phyloP scores from a whole-genome alignment of 2,329 filamentous ascomycete species.

The Exophiala phaeomuriformis region DNA sequence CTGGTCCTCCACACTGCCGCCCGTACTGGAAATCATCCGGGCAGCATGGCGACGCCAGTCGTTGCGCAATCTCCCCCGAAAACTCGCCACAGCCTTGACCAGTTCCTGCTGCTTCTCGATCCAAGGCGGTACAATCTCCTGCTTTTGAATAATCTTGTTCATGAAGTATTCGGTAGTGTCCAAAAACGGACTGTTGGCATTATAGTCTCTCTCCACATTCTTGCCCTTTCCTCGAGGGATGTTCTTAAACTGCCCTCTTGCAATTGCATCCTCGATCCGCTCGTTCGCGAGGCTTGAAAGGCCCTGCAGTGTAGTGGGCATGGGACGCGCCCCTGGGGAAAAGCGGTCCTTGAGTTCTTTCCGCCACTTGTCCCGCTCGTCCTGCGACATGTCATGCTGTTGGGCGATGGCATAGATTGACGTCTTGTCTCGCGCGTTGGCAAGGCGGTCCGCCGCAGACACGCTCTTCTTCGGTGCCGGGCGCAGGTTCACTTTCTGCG shows the following conservation, averaged over 20 bases:
- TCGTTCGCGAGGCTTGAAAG: conserved; percentile 81
- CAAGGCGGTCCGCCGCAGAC: conserved; percentile 47
- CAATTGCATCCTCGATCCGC: conserved; percentile 87
- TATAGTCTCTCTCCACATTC: conserved; percentile 62
- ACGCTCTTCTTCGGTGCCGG: conserved; percentile 38
- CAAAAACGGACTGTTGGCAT: conserved; percentile 79
- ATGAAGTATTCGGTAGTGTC: conserved; percentile 97
- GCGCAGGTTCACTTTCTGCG: conserved; percentile 38
- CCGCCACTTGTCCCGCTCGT: conserved; percentile 65
- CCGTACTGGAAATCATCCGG: conserved; percentile 66
- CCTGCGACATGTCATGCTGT: conserved; percentile 53
- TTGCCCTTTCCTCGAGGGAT: conserved; percentile 72
- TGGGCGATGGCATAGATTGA: conserved; percentile 49
- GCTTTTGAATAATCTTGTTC: conserved; percentile 96
- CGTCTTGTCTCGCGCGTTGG: conserved; percentile 53
- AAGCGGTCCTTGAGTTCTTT: conserved; percentile 76
- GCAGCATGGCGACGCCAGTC: conserved; percentile 84
- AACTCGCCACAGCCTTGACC: conserved; percentile 58
- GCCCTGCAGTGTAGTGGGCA: conserved; percentile 71
- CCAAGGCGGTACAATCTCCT: conserved; percentile 94
- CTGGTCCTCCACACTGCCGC: conserved; percentile 67
- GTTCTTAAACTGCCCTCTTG: conserved; percentile 79
- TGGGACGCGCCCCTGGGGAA: conserved; percentile 59
- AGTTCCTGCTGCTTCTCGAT: conserved; percentile 98
- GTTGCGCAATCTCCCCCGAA: conserved; percentile 64